Base-by-base conservation (phyloP, 768 basidiomycete species). In the Lentinula aciculospora region DNA sequence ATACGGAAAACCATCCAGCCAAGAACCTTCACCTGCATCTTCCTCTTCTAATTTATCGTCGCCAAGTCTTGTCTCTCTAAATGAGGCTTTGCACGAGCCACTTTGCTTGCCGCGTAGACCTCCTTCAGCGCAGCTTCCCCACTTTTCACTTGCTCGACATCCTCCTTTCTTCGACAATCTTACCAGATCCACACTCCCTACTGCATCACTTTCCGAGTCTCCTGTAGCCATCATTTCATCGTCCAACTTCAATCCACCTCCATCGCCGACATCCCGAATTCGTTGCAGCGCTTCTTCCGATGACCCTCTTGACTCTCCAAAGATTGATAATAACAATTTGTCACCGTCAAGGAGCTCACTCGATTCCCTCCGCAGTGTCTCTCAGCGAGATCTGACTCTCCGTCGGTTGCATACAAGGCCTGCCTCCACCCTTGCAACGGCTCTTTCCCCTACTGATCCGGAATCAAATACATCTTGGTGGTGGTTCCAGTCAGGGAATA, bases 161-260 rank as follows among this genome's bases (percentile, higher is more conserved):
- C 84, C 84, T 7, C 77, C 79, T 7, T 76, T 82, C 55, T 68
- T 86, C 53, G 78, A 80, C 63, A 75, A 66, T 61, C 74, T 86
- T 54, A 78, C 83, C 3, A 80, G 85, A 46, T 75, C 80, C 1
- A 82, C 87, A 0, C 76, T 87, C 25, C 86, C 88, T 25, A 85
- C 81, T 6, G 73, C 84, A 5, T 81, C 84, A 1, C 69, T 87
- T 13, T 81, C n/a, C n/a, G n/a, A n/a, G n/a, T n/a, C 84, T 0
- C 77, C 76, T 12, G 64, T 74, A 66, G 10, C 63, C 61, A 39
- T 62, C 42, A 64, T 66, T 45, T 53, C 62, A 31, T 45, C 48
- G 39, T 60, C 61, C 32, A 55, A 61, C 39, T 27, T 25, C 2
- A 19, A n/a, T 32, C 28, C 34, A 4, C 54, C 25, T 6, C 48